These are phyloP conservation scores for Cutaneotrichosporon cavernicola DNA, from an alignment of 1,284 basidiomycete species.

Conservation along the genomic window DNA sequence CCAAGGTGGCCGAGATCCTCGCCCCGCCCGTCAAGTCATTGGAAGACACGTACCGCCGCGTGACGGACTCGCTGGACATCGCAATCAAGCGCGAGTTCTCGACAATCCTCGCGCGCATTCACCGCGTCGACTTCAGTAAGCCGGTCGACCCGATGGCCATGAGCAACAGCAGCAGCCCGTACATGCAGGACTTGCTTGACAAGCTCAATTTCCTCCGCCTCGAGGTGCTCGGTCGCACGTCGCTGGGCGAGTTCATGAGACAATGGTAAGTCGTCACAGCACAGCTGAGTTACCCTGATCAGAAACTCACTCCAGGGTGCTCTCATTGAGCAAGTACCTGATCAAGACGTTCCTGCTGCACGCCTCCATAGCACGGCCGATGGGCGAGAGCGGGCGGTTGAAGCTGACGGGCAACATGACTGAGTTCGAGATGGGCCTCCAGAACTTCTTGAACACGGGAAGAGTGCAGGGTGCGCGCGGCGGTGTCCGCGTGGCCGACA, in stretches of 20 bases:
- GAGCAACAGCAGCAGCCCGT: conserved; percentile 67
- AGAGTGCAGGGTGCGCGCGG: conserved; percentile 59
- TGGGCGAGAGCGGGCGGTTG: conserved; percentile 84
- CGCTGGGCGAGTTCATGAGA: conserved; percentile 65
- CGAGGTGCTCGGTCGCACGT: conserved; percentile 70
- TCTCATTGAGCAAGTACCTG: conserved; percentile 68
- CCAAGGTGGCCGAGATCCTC: conserved; percentile 63
- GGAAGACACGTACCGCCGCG: conserved; percentile 60
- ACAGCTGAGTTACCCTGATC: background rate
- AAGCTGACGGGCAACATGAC: conserved; percentile 94
- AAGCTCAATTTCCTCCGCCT: conserved; percentile 75
- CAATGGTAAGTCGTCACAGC: conserved; percentile 62
- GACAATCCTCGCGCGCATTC: conserved; percentile 73
- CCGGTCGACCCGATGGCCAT: conserved; percentile 63
- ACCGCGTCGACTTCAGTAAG: conserved; percentile 76
- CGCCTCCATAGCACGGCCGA: conserved; percentile 78
- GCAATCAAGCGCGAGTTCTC: conserved; percentile 76
- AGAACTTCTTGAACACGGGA: conserved; percentile 65
- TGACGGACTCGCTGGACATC: conserved; percentile 68
- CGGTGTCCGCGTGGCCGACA: conserved; percentile 64
- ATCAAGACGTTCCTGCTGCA: conserved; percentile 84
- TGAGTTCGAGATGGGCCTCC: conserved; percentile 85
- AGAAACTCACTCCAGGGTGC: conserved; percentile 58
- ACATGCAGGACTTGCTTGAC: conserved; percentile 85
- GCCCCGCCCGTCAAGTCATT: conserved; percentile 64